phyloP scores from a whole-genome alignment of 2,329 filamentous ascomycete species.

The Fusarium albosuccineum region DNA sequence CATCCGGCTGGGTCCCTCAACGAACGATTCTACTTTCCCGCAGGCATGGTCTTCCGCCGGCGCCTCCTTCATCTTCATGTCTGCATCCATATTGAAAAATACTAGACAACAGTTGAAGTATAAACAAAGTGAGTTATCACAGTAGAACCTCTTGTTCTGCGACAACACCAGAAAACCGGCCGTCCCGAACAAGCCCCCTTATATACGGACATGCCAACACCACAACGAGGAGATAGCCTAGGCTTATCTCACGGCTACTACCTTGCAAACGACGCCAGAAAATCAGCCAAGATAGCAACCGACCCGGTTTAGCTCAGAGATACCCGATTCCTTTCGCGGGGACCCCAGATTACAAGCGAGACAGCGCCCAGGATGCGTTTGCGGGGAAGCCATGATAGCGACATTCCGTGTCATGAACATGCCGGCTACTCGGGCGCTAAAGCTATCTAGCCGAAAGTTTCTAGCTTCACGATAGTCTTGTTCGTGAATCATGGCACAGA shows the following conservation, averaged over 20 bases:
- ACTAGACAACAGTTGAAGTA: background rate
- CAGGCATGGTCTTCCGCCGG: background rate
- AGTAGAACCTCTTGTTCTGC: background rate
- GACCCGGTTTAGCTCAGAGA: background rate
- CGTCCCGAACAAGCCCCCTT: background rate
- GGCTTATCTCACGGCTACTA: background rate
- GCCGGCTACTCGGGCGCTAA: background rate
- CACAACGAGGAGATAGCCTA: background rate
- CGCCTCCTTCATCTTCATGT: background rate
- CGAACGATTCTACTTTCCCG: slow-evolving; percentile 1
- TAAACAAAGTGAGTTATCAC: background rate
- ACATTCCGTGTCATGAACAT: background rate
- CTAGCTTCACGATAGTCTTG: background rate
- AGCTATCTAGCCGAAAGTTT: slow-evolving; percentile 1
- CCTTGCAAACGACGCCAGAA: background rate
- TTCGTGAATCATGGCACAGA: background rate
- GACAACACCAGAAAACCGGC: background rate
- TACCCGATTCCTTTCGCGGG: slow-evolving; percentile 8
- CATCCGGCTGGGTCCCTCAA: background rate
- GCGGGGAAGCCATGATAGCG: slow-evolving; percentile 11
- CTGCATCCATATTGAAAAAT: background rate
- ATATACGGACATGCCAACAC: background rate
- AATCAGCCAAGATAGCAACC: slow-evolving; percentile 5
- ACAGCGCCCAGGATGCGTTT: background rate
- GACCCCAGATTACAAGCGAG: slow-evolving; percentile 5